These are phyloP conservation scores for Fomitopsis serialis DNA, from an alignment of 768 basidiomycete species.

Conservation along the genomic window DNA sequence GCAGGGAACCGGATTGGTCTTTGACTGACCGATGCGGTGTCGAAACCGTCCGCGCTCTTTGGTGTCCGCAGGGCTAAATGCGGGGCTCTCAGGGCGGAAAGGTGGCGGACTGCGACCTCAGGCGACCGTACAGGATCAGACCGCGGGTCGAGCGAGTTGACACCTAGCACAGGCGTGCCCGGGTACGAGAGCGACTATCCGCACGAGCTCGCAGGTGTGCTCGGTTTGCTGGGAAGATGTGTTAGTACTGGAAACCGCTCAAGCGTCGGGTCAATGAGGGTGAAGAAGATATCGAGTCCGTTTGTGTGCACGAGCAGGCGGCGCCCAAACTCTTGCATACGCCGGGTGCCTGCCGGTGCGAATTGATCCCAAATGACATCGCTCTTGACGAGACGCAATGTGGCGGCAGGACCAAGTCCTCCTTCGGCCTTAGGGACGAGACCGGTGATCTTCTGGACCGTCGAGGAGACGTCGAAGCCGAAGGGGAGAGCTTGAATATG, in stretches of 20 bases:
- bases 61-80: background rate
- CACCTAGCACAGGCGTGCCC: background rate
- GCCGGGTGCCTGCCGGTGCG: conserved; percentile 47
- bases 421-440: conserved; percentile 37
- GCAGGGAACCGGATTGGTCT: conserved; percentile 6
- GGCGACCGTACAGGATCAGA: background rate
- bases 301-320: conserved; percentile 52
- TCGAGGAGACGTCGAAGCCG: conserved; percentile 35
- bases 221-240: conserved; percentile 26
- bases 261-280: conserved; percentile 55
- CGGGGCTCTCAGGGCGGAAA: background rate
- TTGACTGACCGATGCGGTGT: background rate
- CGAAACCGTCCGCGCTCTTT: background rate
- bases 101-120: conserved; percentile 3
- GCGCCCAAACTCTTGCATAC: conserved; percentile 44
- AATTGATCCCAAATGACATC: conserved; percentile 62
- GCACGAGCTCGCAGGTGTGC: conserved; percentile 37
- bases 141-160: conserved; percentile 1
- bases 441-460: conserved; percentile 30
- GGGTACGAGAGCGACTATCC: conserved; percentile 24
- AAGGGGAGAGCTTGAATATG: conserved; percentile 39
- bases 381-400: conserved; percentile 45
- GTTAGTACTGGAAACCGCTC: conserved; percentile 44
- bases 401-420: conserved; percentile 45
- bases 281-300: conserved; percentile 59